These are phyloP conservation scores for Acanthamoeba triangularis DNA, from an alignment of 208 protist species.

Conservation along the genomic window DNA sequence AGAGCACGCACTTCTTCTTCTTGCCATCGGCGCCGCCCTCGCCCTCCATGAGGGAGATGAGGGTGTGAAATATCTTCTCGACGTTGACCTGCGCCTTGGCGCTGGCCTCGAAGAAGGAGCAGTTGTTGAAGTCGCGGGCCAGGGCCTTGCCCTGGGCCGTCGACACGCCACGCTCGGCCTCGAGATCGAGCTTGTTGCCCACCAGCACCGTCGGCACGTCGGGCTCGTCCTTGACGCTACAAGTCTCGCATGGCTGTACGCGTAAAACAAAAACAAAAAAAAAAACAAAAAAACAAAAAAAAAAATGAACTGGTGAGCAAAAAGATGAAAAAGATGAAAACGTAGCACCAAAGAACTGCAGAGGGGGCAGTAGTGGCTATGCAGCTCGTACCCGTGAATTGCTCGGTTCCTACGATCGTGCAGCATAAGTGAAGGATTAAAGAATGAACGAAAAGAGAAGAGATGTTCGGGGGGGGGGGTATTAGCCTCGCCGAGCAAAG, in stretches of 20 bases:
- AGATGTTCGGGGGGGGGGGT: too few species aligned
- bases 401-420: slow-evolving; percentile 48
- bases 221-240: slow-evolving; percentile 70
- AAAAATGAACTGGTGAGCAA: background rate
- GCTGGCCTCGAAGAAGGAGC: slow-evolving; percentile 82
- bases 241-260: slow-evolving; percentile 71
- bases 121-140: slow-evolving; percentile 82
- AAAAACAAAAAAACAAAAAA: background rate
- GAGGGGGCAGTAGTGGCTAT: background rate
- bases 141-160: slow-evolving; percentile 88
- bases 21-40: background rate
- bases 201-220: slow-evolving; percentile 86
- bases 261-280: background rate
- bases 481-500: too few species aligned
- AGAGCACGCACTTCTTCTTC: slow-evolving; percentile 65
- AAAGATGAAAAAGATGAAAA: background rate
- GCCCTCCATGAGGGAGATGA: slow-evolving; percentile 52
- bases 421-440: background rate
- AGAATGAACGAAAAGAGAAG: background rate
- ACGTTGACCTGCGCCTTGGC: slow-evolving; percentile 92
- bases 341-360: too few species aligned
- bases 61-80: slow-evolving; percentile 89
- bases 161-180: slow-evolving; percentile 85
- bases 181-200: slow-evolving; percentile 91
- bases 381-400: slow-evolving; percentile 39